phyloP scores from a whole-genome alignment of 208 protist species.

The Naegleria gruberi region DNA sequence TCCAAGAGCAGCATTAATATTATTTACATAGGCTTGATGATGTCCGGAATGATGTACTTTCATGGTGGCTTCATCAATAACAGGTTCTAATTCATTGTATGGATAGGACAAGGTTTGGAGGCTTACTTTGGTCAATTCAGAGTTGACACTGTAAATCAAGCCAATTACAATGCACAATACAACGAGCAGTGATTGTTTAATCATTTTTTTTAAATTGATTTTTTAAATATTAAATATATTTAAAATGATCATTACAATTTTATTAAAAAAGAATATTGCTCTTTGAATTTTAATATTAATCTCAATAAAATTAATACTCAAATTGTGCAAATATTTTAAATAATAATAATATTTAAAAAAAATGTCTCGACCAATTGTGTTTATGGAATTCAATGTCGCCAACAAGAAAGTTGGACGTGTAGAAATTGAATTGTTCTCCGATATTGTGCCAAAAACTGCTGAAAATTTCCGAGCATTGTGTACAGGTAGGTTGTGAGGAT shows the following conservation, averaged over 20 bases:
- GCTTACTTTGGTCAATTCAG: too few species aligned
- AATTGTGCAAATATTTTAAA: too few species aligned
- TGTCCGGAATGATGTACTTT: not conserved
- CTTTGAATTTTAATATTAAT: too few species aligned
- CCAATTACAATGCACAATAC: too few species aligned
- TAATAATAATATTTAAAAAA: too few species aligned
- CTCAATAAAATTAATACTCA: too few species aligned
- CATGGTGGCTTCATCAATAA: not conserved
- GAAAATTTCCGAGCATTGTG: constrained; percentile 71
- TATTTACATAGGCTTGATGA: constrained; percentile 1
- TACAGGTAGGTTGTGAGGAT: constrained; percentile 34
- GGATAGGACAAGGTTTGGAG: not conserved
- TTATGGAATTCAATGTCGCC: not conserved
- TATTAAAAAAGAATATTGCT: too few species aligned
- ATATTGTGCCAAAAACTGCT: constrained; percentile 31
- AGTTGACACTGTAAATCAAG: too few species aligned
- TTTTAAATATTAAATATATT: too few species aligned
- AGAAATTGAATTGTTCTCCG: constrained; percentile 41
- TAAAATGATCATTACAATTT: too few species aligned
- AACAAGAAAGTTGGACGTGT: not conserved
- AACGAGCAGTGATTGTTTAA: too few species aligned
- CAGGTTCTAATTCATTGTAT: not conserved
- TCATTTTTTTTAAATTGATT: too few species aligned
- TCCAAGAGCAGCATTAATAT: not conserved
- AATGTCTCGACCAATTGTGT: not conserved